These are phyloP conservation scores for Colletotrichum gigasporum DNA, from an alignment of 2,329 filamentous ascomycete genomes.

Conservation along the genomic window DNA sequence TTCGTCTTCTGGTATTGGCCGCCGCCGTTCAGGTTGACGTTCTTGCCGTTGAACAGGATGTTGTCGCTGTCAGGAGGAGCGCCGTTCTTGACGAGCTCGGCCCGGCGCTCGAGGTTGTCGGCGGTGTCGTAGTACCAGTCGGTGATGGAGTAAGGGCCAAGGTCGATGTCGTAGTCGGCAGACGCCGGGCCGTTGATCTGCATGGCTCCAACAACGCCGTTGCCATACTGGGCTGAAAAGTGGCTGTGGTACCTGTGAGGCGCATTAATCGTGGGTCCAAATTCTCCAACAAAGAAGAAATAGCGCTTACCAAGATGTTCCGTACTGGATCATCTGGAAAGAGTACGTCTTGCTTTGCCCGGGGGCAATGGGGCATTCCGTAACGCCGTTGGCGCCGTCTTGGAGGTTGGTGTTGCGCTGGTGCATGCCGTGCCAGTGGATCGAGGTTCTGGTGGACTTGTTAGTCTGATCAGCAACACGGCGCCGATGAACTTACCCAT, in stretches of 20 bases:
- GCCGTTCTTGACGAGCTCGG: constrained; percentile 32
- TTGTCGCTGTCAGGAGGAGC: constrained; percentile 43
- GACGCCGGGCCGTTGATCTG: constrained; percentile 57
- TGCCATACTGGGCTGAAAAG: constrained; percentile 58
- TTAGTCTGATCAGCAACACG: constrained; percentile 9
- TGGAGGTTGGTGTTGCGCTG: constrained; percentile 52
- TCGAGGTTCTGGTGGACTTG: constrained; percentile 53
- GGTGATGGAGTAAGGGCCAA: constrained; percentile 61
- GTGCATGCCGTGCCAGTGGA: constrained; percentile 60
- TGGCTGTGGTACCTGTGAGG: constrained; percentile 59
- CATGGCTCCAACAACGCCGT: constrained; percentile 62
- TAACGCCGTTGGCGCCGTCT: constrained; percentile 56
- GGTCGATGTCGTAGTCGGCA: constrained; percentile 66
- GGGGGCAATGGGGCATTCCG: constrained; percentile 52
- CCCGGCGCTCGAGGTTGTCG: constrained; percentile 37
- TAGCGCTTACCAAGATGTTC: constrained; percentile 42
- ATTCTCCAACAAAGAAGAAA: neutral
- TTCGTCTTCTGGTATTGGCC: constrained; percentile 42
- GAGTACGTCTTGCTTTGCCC: constrained; percentile 44
- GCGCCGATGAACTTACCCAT: constrained; percentile 35
- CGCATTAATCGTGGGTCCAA: neutral
- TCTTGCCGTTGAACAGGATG: constrained; percentile 54
- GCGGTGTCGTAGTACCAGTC: constrained; percentile 60
- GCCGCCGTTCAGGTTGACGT: constrained; percentile 41
- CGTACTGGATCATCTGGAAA: constrained; percentile 48